Percentiles rank a stretch among this genome's conserved stretches.
These are phyloP conservation scores for Alternaria brassicae DNA, from an alignment of 2,329 filamentous ascomycete genomes.

Conservation along the genomic window DNA sequence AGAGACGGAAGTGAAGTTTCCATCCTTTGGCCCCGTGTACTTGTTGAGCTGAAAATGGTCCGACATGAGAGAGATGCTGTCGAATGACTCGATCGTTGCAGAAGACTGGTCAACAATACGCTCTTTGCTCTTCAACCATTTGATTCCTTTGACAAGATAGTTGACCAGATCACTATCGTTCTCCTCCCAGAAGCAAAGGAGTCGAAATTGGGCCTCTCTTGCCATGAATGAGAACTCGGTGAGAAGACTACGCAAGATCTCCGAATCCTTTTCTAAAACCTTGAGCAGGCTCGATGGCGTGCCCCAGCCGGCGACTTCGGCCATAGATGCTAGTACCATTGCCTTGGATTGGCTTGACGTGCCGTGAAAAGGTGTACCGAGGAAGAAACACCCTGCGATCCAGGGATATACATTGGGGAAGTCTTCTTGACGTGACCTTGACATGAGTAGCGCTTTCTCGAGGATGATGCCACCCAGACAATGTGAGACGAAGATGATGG, in stretches of 20 bases:
- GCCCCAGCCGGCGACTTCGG: slow-evolving; percentile 26
- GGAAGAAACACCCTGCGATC: slow-evolving; percentile 32
- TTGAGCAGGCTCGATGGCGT: slow-evolving; percentile 23
- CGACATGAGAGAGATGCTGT: slow-evolving; percentile 28
- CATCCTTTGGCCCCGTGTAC: slow-evolving; percentile 36
- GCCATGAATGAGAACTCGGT: slow-evolving; percentile 26
- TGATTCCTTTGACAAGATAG: slow-evolving; percentile 17
- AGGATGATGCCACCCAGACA: slow-evolving; percentile 41
- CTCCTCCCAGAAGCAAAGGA: slow-evolving; percentile 34
- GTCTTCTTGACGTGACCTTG: slow-evolving; percentile 22
- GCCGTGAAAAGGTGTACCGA: slow-evolving; percentile 31
- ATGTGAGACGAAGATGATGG: slow-evolving; percentile 42
- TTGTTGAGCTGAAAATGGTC: slow-evolving; percentile 45
- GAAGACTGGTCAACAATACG: slow-evolving; percentile 40
- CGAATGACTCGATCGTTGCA: slow-evolving; percentile 32
- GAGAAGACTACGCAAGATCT: slow-evolving; percentile 20
- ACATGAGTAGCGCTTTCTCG: slow-evolving; percentile 28
- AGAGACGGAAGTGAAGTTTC: slow-evolving; percentile 34
- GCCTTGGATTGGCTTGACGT: slow-evolving; percentile 28
- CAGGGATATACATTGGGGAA: slow-evolving; percentile 30
- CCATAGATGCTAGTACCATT: slow-evolving; percentile 27
- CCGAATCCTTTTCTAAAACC: slow-evolving; percentile 29
- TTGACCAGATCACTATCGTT: slow-evolving; percentile 27
- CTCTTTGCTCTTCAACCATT: slow-evolving; percentile 28
- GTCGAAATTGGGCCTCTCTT: slow-evolving; percentile 26